A percentile compares a stretch with the other conserved stretches of the same genome.
Conservation (phyloP, 805 yeast genomes). For the Sugiyamaella lignohabitans region DNA sequence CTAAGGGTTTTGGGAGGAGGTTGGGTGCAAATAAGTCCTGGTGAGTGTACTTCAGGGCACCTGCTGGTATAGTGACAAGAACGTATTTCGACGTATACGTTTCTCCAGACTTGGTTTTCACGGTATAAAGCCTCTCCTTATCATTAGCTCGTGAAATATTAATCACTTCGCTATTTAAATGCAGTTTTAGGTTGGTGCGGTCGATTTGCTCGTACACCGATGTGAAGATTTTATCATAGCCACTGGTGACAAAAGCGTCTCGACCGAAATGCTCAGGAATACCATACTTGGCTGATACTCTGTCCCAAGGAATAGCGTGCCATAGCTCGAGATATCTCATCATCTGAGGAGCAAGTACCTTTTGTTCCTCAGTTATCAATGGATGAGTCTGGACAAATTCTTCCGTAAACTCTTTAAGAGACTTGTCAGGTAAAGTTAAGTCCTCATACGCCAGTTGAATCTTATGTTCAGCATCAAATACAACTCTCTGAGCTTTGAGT, state of each 20-base stretch:
- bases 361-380: conserved; percentile 35
- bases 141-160: conserved; percentile 31
- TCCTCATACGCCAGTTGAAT: conserved; percentile 53
- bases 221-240: conserved; percentile 49
- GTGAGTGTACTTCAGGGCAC: conserved; percentile 45
- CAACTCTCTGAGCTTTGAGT: conserved; percentile 30
- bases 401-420: conserved; percentile 45
- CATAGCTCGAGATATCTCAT: conserved; percentile 60
- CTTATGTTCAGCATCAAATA: conserved; percentile 52
- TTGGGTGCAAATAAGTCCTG: conserved; percentile 50
- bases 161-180: conserved; percentile 39
- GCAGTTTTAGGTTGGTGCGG: conserved; percentile 29
- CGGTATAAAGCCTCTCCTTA: conserved; percentile 7
- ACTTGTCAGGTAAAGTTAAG: conserved; percentile 41
- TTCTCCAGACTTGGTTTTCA: conserved; percentile 23
- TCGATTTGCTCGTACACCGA: conserved; percentile 39
- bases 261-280: conserved; percentile 71
- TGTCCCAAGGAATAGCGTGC: conserved; percentile 69
- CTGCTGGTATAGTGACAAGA: conserved; percentile 73
- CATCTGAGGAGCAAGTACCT: conserved; percentile 47
- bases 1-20: conserved; percentile 39
- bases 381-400: conserved; percentile 38
- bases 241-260: conserved; percentile 60
- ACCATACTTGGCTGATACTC: conserved; percentile 61
- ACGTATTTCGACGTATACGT: conserved; percentile 44